Base-by-base conservation (phyloP, 495 filamentous ascomycete genomes). In the Talaromyces borbonicus region DNA sequence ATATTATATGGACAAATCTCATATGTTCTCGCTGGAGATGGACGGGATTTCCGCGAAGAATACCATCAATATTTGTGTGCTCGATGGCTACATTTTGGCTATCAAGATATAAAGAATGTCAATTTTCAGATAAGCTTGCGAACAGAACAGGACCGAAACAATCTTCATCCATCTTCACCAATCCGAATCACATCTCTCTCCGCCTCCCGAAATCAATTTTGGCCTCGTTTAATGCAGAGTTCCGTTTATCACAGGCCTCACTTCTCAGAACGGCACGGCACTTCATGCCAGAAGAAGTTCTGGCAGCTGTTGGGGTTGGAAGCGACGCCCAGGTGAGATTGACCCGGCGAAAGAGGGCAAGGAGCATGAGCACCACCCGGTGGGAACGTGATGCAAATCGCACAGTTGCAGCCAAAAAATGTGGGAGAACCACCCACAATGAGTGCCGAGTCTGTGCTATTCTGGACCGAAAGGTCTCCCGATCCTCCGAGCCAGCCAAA, bases 341-440 rank as follows among this genome's bases (percentile, higher is more conserved):
- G 43, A 2, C 43, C 43, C 15, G 43, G 43, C 5, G 30, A 6
- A n/a, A 46, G 43, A 36, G 43, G 43, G 20, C 43, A 46, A 36
- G 43, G 43, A 18, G 43, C 43, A 35, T 46, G 43, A 46, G 43
- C 43, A 36, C 43, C 43, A 25, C 43, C 43, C 1, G 43, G 43
- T 5, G 43, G 43, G 42, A 44, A 44, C 9, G 25, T 31, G 14
- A 44, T 44, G 18, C 42, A 46, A 36, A 46, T 46, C n/a, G 43
- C 43, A 36, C 43, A 46, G 16, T 19, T 46, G 26, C 43, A 29
- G 22, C 43, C 29, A n/a, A 35, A 46, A 22, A 6, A 46, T 35
- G 43, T 46, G 8, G 43, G 16, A 1, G 43, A 46, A 1, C 43
- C 43, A 9, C 43, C 43, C 43, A 46, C 25, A 3, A 26, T 14